These are phyloP conservation scores for Colletotrichum gigasporum DNA, from an alignment of 2,329 filamentous ascomycete species.

Conservation along the genomic window DNA sequence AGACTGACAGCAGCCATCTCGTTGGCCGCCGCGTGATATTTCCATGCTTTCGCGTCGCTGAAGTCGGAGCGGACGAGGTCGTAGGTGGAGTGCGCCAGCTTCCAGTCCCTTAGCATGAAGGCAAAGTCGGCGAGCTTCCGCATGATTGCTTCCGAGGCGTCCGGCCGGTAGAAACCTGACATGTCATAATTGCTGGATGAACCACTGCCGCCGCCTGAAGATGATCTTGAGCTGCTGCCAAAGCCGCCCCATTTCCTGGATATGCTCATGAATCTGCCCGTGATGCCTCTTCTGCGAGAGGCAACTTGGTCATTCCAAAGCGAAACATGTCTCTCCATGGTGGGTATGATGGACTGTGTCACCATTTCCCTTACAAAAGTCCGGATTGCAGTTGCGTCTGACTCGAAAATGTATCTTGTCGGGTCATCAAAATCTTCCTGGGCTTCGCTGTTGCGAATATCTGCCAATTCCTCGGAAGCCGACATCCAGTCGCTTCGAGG, in stretches of 20 bases:
- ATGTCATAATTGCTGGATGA: conserved; percentile 75
- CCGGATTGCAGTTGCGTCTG: conserved; percentile 86
- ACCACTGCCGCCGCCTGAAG: conserved; percentile 63
- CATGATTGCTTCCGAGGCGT: conserved; percentile 88
- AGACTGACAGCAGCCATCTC: conserved; percentile 93
- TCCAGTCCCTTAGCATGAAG: conserved; percentile 97
- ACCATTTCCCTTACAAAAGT: conserved; percentile 95
- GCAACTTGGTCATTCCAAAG: conserved; percentile 98
- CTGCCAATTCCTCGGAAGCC: conserved; percentile 82
- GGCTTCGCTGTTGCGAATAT: conserved; percentile 74
- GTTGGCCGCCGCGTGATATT: conserved; percentile 89
- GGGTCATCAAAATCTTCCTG: conserved; percentile 77
- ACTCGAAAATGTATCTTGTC: conserved; percentile 86
- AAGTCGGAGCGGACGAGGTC: conserved; percentile 91
- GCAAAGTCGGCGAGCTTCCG: conserved; percentile 93
- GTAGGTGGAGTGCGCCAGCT: conserved; percentile 89
- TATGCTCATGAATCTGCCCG: conserved; percentile 92
- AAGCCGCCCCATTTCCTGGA: conserved; percentile 92
- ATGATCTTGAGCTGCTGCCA: conserved; percentile 70
- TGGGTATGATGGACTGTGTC: conserved; percentile 91
- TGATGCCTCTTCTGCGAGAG: conserved; percentile 86
- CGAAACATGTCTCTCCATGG: conserved; percentile 92
- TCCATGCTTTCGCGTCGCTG: conserved; percentile 96
- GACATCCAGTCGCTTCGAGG: conserved; percentile 90
- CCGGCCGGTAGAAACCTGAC: conserved; percentile 83